Percentiles rank a stretch among this genome's conserved stretches.
phyloP scores from a whole-genome alignment of 2,329 filamentous ascomycete genomes.

The Seiridium unicorne region DNA sequence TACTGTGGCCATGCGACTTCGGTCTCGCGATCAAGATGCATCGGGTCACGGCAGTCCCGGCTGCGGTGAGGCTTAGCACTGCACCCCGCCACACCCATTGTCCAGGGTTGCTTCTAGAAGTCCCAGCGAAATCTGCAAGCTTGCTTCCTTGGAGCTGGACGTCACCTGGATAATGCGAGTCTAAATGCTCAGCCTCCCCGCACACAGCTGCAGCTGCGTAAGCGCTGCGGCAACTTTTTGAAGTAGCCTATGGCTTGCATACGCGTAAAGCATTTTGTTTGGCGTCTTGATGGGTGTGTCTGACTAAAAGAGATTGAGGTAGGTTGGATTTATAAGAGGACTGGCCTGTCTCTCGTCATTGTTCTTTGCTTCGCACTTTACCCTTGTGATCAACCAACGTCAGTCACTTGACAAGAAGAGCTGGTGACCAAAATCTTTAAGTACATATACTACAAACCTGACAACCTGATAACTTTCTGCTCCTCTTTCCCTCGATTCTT shows the following conservation, averaged over 20 bases:
- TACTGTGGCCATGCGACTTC: neutral
- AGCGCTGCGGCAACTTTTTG: neutral
- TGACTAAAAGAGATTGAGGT: neutral
- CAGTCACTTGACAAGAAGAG: neutral
- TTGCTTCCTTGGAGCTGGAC: neutral
- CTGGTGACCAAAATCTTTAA: neutral
- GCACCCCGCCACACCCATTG: neutral
- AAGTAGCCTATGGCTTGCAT: neutral
- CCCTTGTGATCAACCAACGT: neutral
- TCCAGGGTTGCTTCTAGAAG: neutral
- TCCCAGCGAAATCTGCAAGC: neutral
- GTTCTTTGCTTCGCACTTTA: neutral
- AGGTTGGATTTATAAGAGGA: conserved; percentile 1
- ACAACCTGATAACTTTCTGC: neutral
- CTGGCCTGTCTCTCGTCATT: neutral
- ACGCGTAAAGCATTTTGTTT: neutral
- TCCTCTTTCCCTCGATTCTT: neutral
- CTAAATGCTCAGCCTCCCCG: neutral
- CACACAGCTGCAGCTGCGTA: neutral
- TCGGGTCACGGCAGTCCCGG: neutral
- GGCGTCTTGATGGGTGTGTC: neutral
- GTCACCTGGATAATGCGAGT: neutral
- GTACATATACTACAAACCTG: neutral
- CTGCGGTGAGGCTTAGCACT: neutral
- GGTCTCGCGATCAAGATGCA: neutral